Conservation (phyloP, 73 alveolate species). For the Uronychia setigera region DNA sequence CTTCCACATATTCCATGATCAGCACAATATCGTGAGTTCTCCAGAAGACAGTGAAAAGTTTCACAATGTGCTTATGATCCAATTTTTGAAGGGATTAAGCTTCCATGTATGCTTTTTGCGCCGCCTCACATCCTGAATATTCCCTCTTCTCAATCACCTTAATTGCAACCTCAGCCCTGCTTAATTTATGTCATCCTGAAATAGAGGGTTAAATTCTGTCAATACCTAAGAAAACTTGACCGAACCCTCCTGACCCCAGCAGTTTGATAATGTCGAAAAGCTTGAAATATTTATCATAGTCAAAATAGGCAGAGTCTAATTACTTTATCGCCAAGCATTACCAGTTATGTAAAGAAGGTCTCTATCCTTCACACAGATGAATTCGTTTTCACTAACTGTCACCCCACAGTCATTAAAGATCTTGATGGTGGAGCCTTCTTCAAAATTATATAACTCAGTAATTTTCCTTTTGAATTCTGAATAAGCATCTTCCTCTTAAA, state of each 20-base stretch:
- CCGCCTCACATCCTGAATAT: conserved; percentile 53
- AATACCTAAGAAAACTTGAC: conserved; percentile 63
- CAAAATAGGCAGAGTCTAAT: conserved; percentile 7
- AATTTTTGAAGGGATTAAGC: conserved; percentile 57
- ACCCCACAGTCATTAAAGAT: conserved; percentile 10
- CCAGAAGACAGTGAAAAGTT: conserved; percentile 37
- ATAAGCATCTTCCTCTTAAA: neutral
- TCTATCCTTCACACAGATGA: conserved; percentile 17
- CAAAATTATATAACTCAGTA: neutral
- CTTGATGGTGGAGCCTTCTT: neutral
- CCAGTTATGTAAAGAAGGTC: conserved; percentile 13
- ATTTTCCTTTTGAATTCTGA: neutral
- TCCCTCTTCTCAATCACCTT: conserved; percentile 46
- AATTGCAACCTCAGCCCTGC: conserved; percentile 72
- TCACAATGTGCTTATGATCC: conserved; percentile 58
- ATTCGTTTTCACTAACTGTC: conserved; percentile 12
- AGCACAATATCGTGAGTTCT: conserved; percentile 50
- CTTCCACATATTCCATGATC: conserved; percentile 75
- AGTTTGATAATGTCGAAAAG: conserved; percentile 31
- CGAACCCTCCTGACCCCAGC: conserved; percentile 85
- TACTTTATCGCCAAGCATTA: conserved; percentile 25
- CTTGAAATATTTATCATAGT: conserved; percentile 33
- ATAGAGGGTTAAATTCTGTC: neutral
- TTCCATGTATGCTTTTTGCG: conserved; percentile 73
- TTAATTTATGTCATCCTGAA: conserved; percentile 32